phyloP scores from a whole-genome alignment of 192 early-diverging fungal species.

The Mortierella hygrophila region DNA sequence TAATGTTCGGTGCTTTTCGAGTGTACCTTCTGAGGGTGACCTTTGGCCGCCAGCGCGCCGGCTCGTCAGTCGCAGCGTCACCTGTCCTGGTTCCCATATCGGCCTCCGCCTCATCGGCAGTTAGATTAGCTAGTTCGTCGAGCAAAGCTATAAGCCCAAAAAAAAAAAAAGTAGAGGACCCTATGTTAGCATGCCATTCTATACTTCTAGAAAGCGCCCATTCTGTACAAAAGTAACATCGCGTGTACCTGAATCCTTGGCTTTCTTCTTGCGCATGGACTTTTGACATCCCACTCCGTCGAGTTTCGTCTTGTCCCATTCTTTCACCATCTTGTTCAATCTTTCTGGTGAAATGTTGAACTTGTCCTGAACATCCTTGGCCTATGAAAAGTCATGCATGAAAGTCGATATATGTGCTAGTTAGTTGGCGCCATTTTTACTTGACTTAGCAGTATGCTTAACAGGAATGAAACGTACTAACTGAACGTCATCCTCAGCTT shows the following conservation, averaged over 20 bases:
- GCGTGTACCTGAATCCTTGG: conserved; percentile 30
- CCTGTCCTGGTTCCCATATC: conserved; percentile 15
- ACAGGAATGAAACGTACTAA: conserved; percentile 37
- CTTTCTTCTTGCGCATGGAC: conserved; percentile 44
- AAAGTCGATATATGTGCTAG: background rate
- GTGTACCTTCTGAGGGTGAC: conserved; percentile 33
- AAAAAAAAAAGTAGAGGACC: background rate
- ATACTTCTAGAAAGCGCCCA: background rate
- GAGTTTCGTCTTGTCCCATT: conserved; percentile 54
- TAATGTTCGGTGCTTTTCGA: background rate
- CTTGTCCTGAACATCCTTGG: conserved; percentile 64
- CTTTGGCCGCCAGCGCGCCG: conserved; percentile 39
- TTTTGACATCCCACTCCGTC: conserved; percentile 11
- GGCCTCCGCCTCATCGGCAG: conserved; percentile 11
- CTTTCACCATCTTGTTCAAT: conserved; percentile 61
- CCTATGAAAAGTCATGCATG: conserved; percentile 26
- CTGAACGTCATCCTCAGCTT: conserved; percentile 57
- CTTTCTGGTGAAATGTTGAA: conserved; percentile 65
- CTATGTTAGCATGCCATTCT: background rate
- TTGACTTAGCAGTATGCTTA: no score
- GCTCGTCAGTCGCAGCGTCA: conserved; percentile 4
- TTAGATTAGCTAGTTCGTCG: conserved; percentile 36
- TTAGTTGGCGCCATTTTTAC: background rate
- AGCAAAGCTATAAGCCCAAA: conserved; percentile 7
- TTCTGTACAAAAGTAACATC: background rate